Conservation (phyloP, 1,284 basidiomycete species). For the Ceratobasidium sp. region DNA sequence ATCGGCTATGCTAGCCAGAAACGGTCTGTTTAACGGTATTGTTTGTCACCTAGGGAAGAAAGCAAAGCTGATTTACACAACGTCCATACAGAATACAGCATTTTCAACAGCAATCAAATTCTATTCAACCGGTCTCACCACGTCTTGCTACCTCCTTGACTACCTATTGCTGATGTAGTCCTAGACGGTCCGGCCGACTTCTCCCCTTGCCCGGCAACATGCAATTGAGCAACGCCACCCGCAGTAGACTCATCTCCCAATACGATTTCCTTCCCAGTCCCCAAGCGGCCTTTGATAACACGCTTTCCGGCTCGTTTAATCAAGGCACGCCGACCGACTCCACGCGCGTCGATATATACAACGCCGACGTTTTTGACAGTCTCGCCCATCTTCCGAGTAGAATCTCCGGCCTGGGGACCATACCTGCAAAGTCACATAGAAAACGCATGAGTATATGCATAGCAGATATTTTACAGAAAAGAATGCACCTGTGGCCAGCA, state of each 20-base stretch:
- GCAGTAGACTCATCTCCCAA: constrained; percentile 43
- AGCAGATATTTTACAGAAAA: constrained; percentile 22
- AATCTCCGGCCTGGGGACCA: constrained; percentile 70
- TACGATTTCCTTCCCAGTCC: constrained; percentile 45
- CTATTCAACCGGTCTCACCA: background rate
- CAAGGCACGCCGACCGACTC: constrained; percentile 74
- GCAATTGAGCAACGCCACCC: constrained; percentile 21
- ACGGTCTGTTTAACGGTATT: too few species aligned
- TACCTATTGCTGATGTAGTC: background rate
- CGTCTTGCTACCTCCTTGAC: background rate
- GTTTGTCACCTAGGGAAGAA: too few species aligned
- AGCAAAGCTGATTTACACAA: too few species aligned
- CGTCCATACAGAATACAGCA: too few species aligned
- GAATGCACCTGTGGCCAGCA: constrained; percentile 67
- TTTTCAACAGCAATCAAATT: background rate
- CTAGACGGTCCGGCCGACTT: constrained; percentile 12
- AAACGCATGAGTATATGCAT: constrained; percentile 29
- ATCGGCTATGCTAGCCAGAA: too few species aligned
- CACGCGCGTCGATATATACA: constrained; percentile 79
- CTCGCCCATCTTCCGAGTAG: constrained; percentile 67
- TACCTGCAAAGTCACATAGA: constrained; percentile 67
- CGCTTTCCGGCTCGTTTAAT: constrained; percentile 69
- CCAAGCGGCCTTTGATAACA: constrained; percentile 60
- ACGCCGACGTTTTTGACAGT: constrained; percentile 74
- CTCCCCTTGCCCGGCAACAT: background rate